Conservation (phyloP, 2,329 filamentous ascomycete genomes). For the Beauveria australis region DNA sequence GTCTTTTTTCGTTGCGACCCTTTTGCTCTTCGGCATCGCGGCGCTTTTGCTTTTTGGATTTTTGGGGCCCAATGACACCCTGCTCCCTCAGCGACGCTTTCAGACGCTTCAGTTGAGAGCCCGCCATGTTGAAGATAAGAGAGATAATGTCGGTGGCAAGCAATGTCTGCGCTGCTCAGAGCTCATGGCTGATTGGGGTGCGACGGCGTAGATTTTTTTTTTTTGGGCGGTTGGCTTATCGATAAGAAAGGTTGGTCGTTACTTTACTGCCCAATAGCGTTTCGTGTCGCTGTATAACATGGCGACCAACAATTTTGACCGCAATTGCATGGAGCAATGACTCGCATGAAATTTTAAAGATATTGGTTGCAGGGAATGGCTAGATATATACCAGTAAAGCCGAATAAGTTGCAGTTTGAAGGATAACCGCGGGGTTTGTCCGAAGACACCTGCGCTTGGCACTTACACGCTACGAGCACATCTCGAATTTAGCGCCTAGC, state of each 20-base stretch:
- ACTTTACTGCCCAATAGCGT: too few species aligned
- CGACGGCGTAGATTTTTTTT: constrained; percentile 1
- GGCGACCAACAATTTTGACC: too few species aligned
- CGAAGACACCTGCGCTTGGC: too few species aligned
- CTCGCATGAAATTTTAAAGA: too few species aligned
- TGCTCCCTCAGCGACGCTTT: constrained; percentile 86
- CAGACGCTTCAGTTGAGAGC: constrained; percentile 91
- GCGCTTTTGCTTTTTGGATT: constrained; percentile 91
- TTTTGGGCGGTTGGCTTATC: constrained; percentile 7
- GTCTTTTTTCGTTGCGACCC: constrained; percentile 60
- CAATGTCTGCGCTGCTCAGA: not conserved
- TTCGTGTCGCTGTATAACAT: too few species aligned
- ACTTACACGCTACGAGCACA: too few species aligned
- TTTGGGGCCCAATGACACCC: constrained; percentile 81
- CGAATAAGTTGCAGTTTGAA: too few species aligned
- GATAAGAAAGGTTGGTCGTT: not conserved
- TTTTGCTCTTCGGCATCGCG: constrained; percentile 60
- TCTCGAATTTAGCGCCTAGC: too few species aligned
- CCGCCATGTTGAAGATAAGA: constrained; percentile 59
- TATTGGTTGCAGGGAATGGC: too few species aligned
- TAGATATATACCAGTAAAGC: too few species aligned
- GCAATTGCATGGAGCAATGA: too few species aligned
- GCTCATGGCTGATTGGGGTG: not conserved
- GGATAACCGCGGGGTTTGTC: too few species aligned
- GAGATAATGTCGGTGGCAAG: not conserved